phyloP scores from a whole-genome alignment of 306 rosid species.

The Vigna reflexopilosa region DNA sequence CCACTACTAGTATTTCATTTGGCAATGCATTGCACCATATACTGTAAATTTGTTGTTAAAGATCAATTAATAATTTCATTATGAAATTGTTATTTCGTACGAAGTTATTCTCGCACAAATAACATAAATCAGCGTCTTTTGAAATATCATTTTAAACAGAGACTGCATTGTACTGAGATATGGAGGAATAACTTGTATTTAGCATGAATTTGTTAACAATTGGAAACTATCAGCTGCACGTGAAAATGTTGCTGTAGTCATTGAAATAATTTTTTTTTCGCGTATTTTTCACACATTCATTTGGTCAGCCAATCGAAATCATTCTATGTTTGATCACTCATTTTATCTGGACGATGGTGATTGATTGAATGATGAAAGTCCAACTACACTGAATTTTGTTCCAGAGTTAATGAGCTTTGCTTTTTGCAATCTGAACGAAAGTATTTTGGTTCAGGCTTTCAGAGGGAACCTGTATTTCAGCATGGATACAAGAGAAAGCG shows the following conservation, averaged over 20 bases:
- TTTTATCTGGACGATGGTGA: not conserved
- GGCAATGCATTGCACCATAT: not conserved
- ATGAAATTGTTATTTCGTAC: too few species aligned
- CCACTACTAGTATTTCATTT: conserved; percentile 1
- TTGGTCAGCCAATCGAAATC: too few species aligned
- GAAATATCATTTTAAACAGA: too few species aligned
- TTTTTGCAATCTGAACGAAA: conserved; percentile 36
- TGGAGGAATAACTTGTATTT: not conserved
- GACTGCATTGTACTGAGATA: not conserved
- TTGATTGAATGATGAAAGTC: not conserved
- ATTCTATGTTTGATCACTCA: too few species aligned
- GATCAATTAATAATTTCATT: not conserved
- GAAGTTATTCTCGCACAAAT: too few species aligned
- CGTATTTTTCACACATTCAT: too few species aligned
- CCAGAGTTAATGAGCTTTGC: not conserved
- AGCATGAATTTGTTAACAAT: not conserved
- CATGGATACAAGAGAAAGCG: conserved; percentile 57
- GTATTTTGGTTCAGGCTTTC: conserved; percentile 45
- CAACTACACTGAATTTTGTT: not conserved
- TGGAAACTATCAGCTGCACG: not conserved
- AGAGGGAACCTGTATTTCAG: conserved; percentile 40
- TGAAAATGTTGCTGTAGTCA: not conserved
- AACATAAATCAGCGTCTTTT: too few species aligned
- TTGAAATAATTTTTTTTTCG: not conserved
- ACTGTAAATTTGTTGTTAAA: not conserved